These are phyloP conservation scores for Thalassiosira hispida DNA, from an alignment of 352 stramenopile genomes.

Conservation along the genomic window DNA sequence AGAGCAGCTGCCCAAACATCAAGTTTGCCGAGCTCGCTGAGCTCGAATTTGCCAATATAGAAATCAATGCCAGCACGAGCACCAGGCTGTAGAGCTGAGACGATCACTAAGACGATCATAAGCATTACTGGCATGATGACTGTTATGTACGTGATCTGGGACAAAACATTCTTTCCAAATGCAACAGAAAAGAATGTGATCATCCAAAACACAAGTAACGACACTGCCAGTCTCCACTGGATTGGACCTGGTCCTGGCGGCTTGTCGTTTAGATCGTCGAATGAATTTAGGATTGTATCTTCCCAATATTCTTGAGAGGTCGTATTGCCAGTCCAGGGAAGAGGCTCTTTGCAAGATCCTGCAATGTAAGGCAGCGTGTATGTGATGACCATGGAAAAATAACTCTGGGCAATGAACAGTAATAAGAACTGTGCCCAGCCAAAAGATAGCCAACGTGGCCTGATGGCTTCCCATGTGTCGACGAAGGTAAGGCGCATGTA, in stretches of 20 bases:
- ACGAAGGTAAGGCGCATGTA: slow-evolving; percentile 1
- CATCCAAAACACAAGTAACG: not conserved
- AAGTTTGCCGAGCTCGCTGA: not conserved
- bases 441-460: not conserved
- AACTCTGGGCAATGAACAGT: slow-evolving; percentile 5
- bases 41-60: slow-evolving; percentile 4
- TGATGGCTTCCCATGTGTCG: not conserved
- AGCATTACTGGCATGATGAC: slow-evolving; percentile 2
- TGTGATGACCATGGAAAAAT: slow-evolving; percentile 5
- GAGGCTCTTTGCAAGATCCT: not conserved
- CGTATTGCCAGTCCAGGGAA: not conserved
- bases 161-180: slow-evolving; percentile 13
- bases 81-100: not conserved
- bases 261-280: slow-evolving; percentile 7
- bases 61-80: not conserved
- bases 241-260: slow-evolving; percentile 1
- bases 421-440: slow-evolving; percentile 3
- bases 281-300: slow-evolving; percentile 7
- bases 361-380: slow-evolving; percentile 13
- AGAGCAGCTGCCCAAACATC: slow-evolving; percentile 4
- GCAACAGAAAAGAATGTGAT: slow-evolving; percentile 6
- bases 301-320: slow-evolving; percentile 1
- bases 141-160: not conserved
- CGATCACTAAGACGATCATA: no score
- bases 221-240: slow-evolving; percentile 1